Conservation (phyloP, 2,329 filamentous ascomycete genomes). For the Exophiala sp. region DNA sequence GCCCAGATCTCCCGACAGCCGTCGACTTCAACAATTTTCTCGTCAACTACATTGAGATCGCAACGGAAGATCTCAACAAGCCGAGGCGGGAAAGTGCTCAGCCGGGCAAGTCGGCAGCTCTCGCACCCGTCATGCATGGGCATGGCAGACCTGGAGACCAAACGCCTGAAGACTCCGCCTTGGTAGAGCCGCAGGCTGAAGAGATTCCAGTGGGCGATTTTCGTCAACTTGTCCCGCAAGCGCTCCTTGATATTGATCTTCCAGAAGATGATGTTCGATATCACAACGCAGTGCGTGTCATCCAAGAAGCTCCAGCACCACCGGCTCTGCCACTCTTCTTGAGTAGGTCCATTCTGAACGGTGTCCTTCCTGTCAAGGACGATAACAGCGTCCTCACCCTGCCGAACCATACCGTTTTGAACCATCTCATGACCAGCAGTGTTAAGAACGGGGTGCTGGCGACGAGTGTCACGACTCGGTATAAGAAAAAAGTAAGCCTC, state of each 20-base stretch:
- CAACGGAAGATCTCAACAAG: conserved; percentile 58
- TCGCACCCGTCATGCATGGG: conserved; percentile 40
- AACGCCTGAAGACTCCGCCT: conserved; percentile 30
- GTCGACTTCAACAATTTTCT: conserved; percentile 97
- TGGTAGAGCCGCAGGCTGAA: conserved; percentile 37
- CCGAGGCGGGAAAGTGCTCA: conserved; percentile 35
- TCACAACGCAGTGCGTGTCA: conserved; percentile 65
- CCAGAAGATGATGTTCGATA: conserved; percentile 71
- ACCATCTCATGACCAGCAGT: conserved; percentile 93
- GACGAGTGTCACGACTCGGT: conserved; percentile 93
- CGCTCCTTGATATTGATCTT: conserved; percentile 79
- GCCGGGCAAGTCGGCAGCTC: conserved; percentile 33
- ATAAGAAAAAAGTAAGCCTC: conserved; percentile 67
- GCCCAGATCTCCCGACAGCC: conserved; percentile 79
- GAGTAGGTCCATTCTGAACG: conserved; percentile 90
- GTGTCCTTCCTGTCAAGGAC: conserved; percentile 86
- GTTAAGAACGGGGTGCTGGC: conserved; percentile 96
- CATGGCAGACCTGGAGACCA: conserved; percentile 32
- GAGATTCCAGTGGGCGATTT: conserved; percentile 56
- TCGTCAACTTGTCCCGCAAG: conserved; percentile 69
- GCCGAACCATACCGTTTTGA: conserved; percentile 94
- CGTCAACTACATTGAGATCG: conserved; percentile 97
- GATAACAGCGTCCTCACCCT: conserved; percentile 95
- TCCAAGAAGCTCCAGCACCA: conserved; percentile 73
- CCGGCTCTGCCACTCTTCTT: conserved; percentile 85